Percentiles rank a stretch among this genome's conserved stretches.
phyloP scores from a whole-genome alignment of 768 basidiomycete species.

The Suillus spraguei region DNA sequence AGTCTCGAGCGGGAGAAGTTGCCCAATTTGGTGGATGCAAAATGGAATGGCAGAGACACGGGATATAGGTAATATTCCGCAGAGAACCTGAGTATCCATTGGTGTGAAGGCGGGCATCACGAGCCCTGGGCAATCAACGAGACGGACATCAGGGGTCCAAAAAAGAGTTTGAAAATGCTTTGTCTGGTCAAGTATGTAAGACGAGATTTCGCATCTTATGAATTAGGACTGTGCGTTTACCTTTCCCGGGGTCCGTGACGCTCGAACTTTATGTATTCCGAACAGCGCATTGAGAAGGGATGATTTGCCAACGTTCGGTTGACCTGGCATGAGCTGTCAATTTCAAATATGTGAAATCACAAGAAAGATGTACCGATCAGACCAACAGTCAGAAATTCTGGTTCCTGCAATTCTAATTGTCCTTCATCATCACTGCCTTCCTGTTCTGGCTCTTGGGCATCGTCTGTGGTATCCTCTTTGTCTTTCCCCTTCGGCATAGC shows the following conservation, averaged over 20 bases:
- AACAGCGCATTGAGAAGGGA: conserved; percentile 92
- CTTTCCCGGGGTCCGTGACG: conserved; percentile 88
- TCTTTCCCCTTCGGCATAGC: conserved; percentile 35
- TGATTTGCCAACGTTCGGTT: conserved; percentile 96
- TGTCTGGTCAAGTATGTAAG: conserved; percentile 49
- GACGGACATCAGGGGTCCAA: conserved; percentile 82
- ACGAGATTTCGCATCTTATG: neutral
- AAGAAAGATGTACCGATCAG: conserved; percentile 59
- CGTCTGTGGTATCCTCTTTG: conserved; percentile 15
- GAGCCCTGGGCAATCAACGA: conserved; percentile 95
- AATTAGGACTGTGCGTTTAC: conserved; percentile 35
- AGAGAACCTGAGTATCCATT: conserved; percentile 79
- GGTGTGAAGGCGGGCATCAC: conserved; percentile 85
- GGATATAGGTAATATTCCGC: conserved; percentile 76
- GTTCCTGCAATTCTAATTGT: conserved; percentile 36
- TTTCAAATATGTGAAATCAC: neutral
- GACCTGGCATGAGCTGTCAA: conserved; percentile 48
- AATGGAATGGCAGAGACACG: conserved; percentile 82
- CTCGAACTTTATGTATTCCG: conserved; percentile 73
- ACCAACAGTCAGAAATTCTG: conserved; percentile 75
- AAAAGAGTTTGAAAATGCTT: conserved; percentile 96
- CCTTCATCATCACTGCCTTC: conserved; percentile 22
- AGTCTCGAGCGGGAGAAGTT: conserved; percentile 75
- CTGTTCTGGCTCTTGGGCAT: conserved; percentile 28
- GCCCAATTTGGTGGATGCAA: conserved; percentile 72